Conservation (phyloP, 2,329 filamentous ascomycete species). For the Aspergillus flavus region DNA sequence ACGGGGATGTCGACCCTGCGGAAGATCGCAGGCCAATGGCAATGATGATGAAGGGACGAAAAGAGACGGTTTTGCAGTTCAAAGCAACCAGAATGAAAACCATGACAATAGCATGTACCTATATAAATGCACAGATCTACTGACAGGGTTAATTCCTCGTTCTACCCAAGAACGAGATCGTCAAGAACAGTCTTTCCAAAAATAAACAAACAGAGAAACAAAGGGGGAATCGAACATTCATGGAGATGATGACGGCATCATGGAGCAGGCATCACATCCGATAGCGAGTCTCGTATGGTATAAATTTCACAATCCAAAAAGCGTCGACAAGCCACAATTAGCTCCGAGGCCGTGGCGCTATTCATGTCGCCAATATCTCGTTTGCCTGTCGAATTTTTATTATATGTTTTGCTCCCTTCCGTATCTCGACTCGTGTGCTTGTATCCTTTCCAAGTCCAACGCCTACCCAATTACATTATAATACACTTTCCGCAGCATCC, state of each 20-base stretch:
- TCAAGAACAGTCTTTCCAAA: constrained; percentile 34
- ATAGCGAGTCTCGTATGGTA: constrained; percentile 29
- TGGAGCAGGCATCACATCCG: constrained; percentile 33
- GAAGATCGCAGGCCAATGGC: neutral
- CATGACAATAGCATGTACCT: constrained; percentile 25
- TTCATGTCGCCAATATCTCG: constrained; percentile 23
- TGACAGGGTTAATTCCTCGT: constrained; percentile 34
- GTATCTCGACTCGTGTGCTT: constrained; percentile 25
- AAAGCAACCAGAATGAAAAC: constrained; percentile 12
- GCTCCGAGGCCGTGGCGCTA: constrained; percentile 21
- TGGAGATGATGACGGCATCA: constrained; percentile 43
- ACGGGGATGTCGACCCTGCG: neutral
- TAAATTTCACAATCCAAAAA: constrained; percentile 27
- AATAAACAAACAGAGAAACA: constrained; percentile 31
- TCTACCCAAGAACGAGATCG: constrained; percentile 25
- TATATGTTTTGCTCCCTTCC: constrained; percentile 22
- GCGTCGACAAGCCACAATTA: constrained; percentile 25
- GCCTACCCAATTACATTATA: constrained; percentile 63
- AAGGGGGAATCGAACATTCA: constrained; percentile 45
- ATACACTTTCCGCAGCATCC: constrained; percentile 87
- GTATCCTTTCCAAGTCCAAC: constrained; percentile 22
- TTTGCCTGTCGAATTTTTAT: constrained; percentile 18
- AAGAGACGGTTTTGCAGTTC: constrained; percentile 1
- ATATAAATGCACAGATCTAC: constrained; percentile 28
- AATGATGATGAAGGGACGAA: neutral